Base-by-base conservation (phyloP, 2,329 filamentous ascomycete genomes). In the Thermothelomyces thermophilus region DNA sequence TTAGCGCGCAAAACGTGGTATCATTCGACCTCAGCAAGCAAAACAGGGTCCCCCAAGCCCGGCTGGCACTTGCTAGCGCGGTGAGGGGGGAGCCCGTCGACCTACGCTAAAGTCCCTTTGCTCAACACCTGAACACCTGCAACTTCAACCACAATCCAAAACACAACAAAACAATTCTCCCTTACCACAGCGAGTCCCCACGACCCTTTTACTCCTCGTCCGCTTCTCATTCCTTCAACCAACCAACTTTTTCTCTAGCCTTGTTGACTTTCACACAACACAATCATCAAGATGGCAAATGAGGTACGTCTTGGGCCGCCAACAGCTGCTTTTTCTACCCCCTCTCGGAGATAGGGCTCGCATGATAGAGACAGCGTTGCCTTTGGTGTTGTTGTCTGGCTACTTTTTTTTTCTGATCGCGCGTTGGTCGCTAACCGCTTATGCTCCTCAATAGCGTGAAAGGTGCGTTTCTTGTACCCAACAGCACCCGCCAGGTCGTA, bases 231-330 rank as follows among this genome's bases (percentile, higher is more conserved):
- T 26, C 40, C 33, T 39, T 34, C 35, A 51, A 50, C 31, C 28
- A 22, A 50, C 37, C 19, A 24, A 20, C n/a, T 2, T 7, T 54
- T 47, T 16, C 50, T 52, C 22, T 45, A 51, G 50, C 45, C 52
- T 46, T n/a, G n/a, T n/a, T n/a, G 48, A 44, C 41, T 39, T 31
- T 14, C 48, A 45, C 30, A 54, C 46, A 37, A 52, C 41, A 42
- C 36, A 57, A 57, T 48, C 55, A 52, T 30, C 41, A 60, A 62
- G 56, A 65, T 65, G 63, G 61, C 63, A 51, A 62, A 56, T 56
- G 63, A 65, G 55, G 63, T 65, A 57, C 50, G 62, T 57, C 43
- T 20, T 30, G 30, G 42, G 41, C 34, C 33, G 51, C 34, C 37
- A 46, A 22, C 39, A 28, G 34, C 52, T 51, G 49, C 46, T 48